Evolutionary conservation across 2,329 filamentous ascomycete genomes (phyloP), one percentile per base, ranked within the genome.

Genomic region (Aspergillus floridensis): DNA sequence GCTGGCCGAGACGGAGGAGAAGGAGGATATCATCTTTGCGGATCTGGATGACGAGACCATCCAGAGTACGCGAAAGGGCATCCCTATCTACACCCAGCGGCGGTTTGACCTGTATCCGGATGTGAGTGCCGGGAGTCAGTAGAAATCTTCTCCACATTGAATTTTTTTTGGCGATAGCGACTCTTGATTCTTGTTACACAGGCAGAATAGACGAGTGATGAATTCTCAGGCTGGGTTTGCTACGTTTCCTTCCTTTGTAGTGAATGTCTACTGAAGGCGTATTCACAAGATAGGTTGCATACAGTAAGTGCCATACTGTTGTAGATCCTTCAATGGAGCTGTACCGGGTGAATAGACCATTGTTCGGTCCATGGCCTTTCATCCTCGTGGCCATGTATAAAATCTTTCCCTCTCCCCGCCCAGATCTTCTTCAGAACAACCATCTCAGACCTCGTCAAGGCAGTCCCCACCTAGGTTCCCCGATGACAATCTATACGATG

Each of bases 41-140:
- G 88, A 93, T 59, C 75, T 97, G 70, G 81, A 85, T 38, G 84
- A 82, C 4, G 85, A 83, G 11, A 84, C 82, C 69, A 90, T 98
- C 67, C 85, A 87, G 57, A 87, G 90, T 77, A 86, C 88, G 49
- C 85, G 93, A 73, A 91, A 85, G 74, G 88, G 88, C 5, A 96
- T 99, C 66, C 95, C 95, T 2, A 81, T 98, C 56, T 86, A 88
- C 69, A 84, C 83, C 19, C 95, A 99, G 82, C 84, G 95, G 69
- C 82, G 95, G 66, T 99, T 96, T 73, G 95, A 99, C 76, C 89
- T 99, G 21, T 99, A 99, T 75, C 90, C 92, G 0, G 93, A 99
- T 80, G 86, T 99, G 32, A 92, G 87, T 69, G 77, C 84, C 68
- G 88, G 32, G 48, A 59, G 63, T 29, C 57, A 66, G 35, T 63